These are phyloP conservation scores for Fraxinus nigra DNA, from an alignment of 305 asterid genomes.

Conservation along the genomic window DNA sequence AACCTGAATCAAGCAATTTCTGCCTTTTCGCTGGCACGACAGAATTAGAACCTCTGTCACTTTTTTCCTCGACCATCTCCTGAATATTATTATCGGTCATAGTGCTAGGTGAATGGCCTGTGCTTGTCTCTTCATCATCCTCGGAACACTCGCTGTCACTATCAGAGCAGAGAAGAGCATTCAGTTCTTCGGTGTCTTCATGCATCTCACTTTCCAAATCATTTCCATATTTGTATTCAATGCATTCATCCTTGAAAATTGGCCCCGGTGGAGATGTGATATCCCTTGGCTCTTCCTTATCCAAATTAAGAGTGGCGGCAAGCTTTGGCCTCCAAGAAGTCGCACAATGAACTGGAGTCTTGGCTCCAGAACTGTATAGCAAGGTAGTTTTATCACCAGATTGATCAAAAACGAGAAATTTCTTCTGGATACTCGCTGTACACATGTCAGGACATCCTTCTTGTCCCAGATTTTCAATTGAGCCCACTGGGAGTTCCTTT, in stretches of 20 bases:
- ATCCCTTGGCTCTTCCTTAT: constrained; percentile 31
- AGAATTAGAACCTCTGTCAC: constrained; percentile 66
- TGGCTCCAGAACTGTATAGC: constrained; percentile 45
- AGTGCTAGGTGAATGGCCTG: constrained; percentile 88
- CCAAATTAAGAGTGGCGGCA: constrained; percentile 25
- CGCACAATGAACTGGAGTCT: constrained; percentile 32
- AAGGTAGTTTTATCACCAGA: constrained; percentile 66
- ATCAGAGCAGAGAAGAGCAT: constrained; percentile 82
- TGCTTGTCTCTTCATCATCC: constrained; percentile 76
- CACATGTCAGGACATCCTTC: constrained; percentile 23
- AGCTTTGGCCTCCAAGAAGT: constrained; percentile 35
- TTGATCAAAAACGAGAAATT: constrained; percentile 83
- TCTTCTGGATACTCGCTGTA: constrained; percentile 36
- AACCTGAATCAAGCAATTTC: constrained; percentile 40
- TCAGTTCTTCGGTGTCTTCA: constrained; percentile 80
- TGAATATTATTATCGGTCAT: constrained; percentile 46
- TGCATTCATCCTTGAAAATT: constrained; percentile 23
- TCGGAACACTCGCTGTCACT: constrained; percentile 46
- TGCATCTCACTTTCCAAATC: constrained; percentile 51
- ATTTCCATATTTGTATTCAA: constrained; percentile 35
- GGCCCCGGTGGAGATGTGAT: constrained; percentile 24
- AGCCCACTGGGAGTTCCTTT: constrained; percentile 26
- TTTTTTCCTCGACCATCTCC: constrained; percentile 35
- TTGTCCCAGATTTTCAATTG: constrained; percentile 25
- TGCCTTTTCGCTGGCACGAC: constrained; percentile 48